A percentile compares a stretch with the other conserved stretches of the same genome.
Conservation (phyloP, 345 rosid species). For the Eucalyptus pumila region DNA sequence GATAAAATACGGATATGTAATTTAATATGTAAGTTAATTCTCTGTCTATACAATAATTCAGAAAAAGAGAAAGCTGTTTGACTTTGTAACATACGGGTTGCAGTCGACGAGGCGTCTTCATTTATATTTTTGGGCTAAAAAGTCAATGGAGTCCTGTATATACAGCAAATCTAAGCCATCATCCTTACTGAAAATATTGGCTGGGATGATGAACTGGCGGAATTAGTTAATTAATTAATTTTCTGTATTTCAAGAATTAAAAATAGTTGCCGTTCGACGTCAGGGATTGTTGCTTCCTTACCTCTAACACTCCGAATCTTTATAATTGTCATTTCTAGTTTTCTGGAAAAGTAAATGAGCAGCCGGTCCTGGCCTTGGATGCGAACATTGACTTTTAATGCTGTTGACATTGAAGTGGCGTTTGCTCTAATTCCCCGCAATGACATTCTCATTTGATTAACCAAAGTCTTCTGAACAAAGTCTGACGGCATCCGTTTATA, state of each 20-base stretch:
- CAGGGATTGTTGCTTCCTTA: neutral
- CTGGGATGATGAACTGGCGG: neutral
- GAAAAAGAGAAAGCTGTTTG: neutral
- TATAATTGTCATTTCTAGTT: neutral
- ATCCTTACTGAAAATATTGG: neutral
- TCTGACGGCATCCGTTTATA: neutral
- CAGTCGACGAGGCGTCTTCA: neutral
- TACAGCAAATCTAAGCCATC: neutral
- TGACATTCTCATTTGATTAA: neutral
- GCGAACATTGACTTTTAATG: neutral
- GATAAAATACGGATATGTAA: neutral
- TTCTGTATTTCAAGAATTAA: neutral
- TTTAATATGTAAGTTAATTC: neutral
- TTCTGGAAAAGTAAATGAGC: neutral
- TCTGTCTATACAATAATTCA: neutral
- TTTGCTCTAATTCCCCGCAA: neutral
- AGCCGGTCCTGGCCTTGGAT: neutral
- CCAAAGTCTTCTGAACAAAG: neutral
- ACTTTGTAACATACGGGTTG: neutral
- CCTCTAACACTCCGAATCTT: neutral
- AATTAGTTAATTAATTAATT: neutral
- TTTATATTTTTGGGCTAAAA: neutral
- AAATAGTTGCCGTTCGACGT: neutral
- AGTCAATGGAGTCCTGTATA: neutral
- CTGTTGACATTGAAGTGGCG: neutral